These are phyloP conservation scores for Lasiodiplodia citricola DNA, from an alignment of 2,329 filamentous ascomycete species.

Conservation along the genomic window DNA sequence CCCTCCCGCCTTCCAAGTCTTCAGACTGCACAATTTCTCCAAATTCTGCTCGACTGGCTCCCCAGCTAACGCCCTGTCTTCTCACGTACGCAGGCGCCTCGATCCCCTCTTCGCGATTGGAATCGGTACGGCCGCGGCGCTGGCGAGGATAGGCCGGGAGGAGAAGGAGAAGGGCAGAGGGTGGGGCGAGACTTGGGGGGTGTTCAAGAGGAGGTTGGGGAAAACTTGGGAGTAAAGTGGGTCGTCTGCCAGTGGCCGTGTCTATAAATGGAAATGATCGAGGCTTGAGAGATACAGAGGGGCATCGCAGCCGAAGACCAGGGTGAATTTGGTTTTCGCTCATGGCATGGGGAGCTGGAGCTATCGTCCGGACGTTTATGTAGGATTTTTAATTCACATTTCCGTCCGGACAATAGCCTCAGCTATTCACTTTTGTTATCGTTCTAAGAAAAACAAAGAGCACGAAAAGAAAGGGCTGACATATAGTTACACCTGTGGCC, in stretches of 20 bases:
- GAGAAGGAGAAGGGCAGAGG: conserved; percentile 54
- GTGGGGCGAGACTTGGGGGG: conserved; percentile 45
- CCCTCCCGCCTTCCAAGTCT: neutral
- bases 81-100: conserved; percentile 42
- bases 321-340: no score
- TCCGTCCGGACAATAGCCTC: no score
- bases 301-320: no score
- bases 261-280: neutral
- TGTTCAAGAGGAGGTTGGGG: conserved; percentile 46
- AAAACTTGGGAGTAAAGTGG: conserved; percentile 36
- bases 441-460: no score
- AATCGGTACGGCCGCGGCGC: conserved; percentile 53
- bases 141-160: conserved; percentile 49
- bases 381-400: no score
- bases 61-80: neutral
- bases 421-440: no score
- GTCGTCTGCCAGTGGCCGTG: neutral
- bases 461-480: no score
- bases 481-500: no score
- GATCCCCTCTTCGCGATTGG: conserved; percentile 57
- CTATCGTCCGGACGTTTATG: no score
- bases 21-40: neutral
- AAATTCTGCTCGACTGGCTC: neutral
- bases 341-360: no score
- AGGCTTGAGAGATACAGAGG: neutral